Evolutionary conservation across 495 filamentous ascomycete species (phyloP).

Genomic region (Trichoderma reesei): DNA sequence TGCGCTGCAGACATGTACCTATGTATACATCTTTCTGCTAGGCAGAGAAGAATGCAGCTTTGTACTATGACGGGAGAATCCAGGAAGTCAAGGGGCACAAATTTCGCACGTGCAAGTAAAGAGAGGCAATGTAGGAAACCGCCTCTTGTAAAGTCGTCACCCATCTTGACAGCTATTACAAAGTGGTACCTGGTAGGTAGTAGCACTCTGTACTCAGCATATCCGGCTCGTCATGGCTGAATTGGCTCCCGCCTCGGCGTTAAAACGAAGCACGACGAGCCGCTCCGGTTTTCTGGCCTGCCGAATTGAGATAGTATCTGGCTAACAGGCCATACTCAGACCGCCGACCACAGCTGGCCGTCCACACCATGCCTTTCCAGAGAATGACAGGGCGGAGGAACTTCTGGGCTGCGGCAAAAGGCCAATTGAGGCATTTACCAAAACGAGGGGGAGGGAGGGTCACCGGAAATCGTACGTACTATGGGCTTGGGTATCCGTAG

Average conservation of each 20-base stretch:
- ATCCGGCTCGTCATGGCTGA: background rate
- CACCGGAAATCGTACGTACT: background rate
- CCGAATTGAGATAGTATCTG: background rate
- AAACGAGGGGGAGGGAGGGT: background rate
- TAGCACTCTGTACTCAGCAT: too few relatives aligned
- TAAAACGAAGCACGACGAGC: background rate
- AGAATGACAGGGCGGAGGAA: background rate
- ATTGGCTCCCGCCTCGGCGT: background rate
- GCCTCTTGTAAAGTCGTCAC: too few relatives aligned
- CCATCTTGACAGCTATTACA: too few relatives aligned
- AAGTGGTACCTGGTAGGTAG: too few relatives aligned
- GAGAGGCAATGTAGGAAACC: too few relatives aligned
- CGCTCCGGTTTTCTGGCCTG: constrained; percentile 3
- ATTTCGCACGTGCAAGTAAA: too few relatives aligned
- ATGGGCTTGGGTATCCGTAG: background rate
- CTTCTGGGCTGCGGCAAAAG: background rate
- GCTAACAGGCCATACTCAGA: background rate
- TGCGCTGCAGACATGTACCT: too few relatives aligned
- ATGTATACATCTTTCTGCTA: too few relatives aligned
- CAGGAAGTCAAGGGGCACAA: too few relatives aligned
- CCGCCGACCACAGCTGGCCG: background rate
- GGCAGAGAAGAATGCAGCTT: too few relatives aligned
- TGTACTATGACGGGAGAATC: too few relatives aligned
- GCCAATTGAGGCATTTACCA: constrained; percentile 2
- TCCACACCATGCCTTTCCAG: background rate